Evolutionary conservation across 805 yeast genomes (phyloP), one percentile per base, ranked within the genome.

Genomic region (Saccharomyces mikatae): DNA sequence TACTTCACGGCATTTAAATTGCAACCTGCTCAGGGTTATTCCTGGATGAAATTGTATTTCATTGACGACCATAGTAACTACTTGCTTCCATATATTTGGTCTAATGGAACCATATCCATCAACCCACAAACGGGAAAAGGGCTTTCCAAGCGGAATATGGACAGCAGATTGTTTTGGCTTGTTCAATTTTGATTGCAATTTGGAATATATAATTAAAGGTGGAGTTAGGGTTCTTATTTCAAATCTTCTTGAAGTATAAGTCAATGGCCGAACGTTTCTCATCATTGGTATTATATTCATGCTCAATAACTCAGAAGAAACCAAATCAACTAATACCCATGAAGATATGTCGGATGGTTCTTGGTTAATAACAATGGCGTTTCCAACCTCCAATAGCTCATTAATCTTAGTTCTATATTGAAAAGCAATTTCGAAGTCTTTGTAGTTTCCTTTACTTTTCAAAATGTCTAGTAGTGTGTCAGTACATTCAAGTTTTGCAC

Each of bases 211-310:
- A 83, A 81, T 64, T 81, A 96, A 65, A 83, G 85, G 62, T 79
- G 89, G 50, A 80, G 77, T 66, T 76, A 83, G 46, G 77, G 69
- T 58, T n/a, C 60, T 81, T 58, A 84, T 80, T 57, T 88, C 95
- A 46, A 87, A 79, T 21, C 81, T 74, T 57, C 96, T 78, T 1
- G 96, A 86, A 44, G 85, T 86, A 65, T 90, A 91, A 11, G 88
- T 84, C 36, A 77, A 74, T 51, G 80, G 75, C n/a, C 77, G 66
- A 22, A 69, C 68, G 14, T 72, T 75, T 54, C 80, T 75, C 9
- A 77, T 70, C 52, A 78, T 78, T 60, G 87, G 88, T 24, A 87
- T 75, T 48, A 85, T 74, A 3, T 76, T 75, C 3, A 84, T 58
- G 9, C 70, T 65, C 3, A 83, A 58, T 14, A 68, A 64, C 4